Evolutionary conservation across 2,329 filamentous ascomycete genomes (phyloP).

Genomic region (Cercospora sp.): DNA sequence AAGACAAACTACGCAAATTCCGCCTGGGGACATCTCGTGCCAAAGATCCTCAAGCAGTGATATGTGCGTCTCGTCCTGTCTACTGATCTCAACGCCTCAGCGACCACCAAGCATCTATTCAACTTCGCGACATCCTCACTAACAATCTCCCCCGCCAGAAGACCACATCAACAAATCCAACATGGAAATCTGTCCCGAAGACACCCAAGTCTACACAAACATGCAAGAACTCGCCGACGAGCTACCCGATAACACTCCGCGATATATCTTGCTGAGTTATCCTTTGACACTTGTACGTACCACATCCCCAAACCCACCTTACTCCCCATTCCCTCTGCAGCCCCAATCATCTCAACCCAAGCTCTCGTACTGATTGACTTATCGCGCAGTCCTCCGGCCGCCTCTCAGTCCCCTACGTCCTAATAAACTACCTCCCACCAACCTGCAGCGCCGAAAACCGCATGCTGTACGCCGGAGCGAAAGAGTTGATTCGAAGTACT

Average conservation of each 20-base stretch:
- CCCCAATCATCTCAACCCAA: background rate
- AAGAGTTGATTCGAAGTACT: constrained; percentile 92
- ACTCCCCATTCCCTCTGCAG: background rate
- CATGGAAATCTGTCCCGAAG: constrained; percentile 81
- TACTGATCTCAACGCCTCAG: too few relatives aligned
- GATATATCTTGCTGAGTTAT: constrained; percentile 88
- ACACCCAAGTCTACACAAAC: constrained; percentile 77
- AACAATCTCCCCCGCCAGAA: constrained; percentile 45
- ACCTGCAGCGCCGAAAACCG: constrained; percentile 84
- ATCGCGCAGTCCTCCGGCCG: constrained; percentile 70
- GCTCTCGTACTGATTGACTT: too few relatives aligned
- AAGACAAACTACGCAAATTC: constrained; percentile 89
- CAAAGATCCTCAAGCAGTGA: constrained; percentile 83
- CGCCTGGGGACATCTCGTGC: constrained; percentile 85
- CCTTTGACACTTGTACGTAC: constrained; percentile 75
- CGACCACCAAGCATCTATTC: background rate
- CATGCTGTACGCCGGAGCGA: constrained; percentile 95
- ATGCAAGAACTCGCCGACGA: constrained; percentile 83
- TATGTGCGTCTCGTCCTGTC: constrained; percentile 63
- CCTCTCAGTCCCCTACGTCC: constrained; percentile 85
- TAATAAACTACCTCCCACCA: constrained; percentile 90
- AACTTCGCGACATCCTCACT: background rate
- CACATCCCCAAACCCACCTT: background rate
- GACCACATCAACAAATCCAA: constrained; percentile 88
- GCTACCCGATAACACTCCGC: constrained; percentile 85